phyloP scores from a whole-genome alignment of 2,329 filamentous ascomycete genomes.

The Cryphonectria nitschkei region DNA sequence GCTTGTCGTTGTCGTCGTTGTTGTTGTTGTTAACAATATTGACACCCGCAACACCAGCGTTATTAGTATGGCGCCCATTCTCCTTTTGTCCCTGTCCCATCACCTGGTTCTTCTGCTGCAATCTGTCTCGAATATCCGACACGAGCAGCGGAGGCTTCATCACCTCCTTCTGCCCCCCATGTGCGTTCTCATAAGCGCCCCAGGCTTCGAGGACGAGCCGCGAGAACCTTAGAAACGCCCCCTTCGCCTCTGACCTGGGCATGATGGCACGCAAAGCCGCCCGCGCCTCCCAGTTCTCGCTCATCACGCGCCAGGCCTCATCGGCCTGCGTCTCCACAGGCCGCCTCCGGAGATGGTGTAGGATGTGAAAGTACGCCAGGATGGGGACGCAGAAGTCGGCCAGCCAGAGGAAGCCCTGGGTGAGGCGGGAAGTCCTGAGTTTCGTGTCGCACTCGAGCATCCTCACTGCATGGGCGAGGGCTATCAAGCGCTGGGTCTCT shows the following conservation, averaged over 20 bases:
- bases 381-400: conserved; percentile 44
- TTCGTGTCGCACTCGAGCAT: conserved; percentile 45
- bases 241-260: background rate
- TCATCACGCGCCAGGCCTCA: conserved; percentile 40
- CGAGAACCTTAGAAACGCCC: background rate
- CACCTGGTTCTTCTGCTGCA: background rate
- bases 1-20: background rate
- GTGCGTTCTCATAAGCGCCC: background rate
- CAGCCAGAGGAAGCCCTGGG: conserved; percentile 44
- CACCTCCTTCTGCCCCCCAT: background rate
- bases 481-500: conserved; percentile 36
- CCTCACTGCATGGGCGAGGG: conserved; percentile 37
- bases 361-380: conserved; percentile 45
- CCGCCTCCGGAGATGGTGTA: conserved; percentile 39
- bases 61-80: background rate
- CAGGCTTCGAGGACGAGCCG: conserved; percentile 17
- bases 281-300: conserved; percentile 37
- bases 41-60: background rate
- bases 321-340: conserved; percentile 33
- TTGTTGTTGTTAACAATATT: background rate
- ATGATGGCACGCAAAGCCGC: background rate
- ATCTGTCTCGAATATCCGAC: background rate
- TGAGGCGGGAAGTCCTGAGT: conserved; percentile 37
- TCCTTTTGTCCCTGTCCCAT: background rate
- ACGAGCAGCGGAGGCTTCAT: conserved; percentile 9